phyloP scores from a whole-genome alignment of 768 basidiomycete genomes.

The Thelephora aurantiotincta region DNA sequence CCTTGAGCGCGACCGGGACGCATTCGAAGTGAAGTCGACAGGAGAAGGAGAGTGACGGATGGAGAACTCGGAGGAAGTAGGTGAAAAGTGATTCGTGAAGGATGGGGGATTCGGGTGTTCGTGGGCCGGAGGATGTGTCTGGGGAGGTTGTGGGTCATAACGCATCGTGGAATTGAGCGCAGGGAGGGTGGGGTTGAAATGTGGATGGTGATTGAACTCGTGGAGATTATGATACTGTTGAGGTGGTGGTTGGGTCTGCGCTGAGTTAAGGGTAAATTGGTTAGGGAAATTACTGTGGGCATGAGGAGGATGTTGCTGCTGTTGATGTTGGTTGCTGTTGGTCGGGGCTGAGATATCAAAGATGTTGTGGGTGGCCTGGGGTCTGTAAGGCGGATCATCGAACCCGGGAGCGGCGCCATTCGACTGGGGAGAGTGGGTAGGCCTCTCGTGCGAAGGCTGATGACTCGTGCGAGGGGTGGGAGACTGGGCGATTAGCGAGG shows the following conservation, averaged over 20 bases:
- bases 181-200: constrained; percentile 22
- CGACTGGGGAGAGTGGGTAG: constrained; percentile 21
- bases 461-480: constrained; percentile 14
- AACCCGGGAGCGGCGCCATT: constrained; percentile 11
- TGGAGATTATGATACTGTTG: constrained; percentile 9
- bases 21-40: not conserved
- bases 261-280: constrained; percentile 13
- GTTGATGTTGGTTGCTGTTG: constrained; percentile 18
- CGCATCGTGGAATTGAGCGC: constrained; percentile 21
- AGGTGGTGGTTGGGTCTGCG: not conserved
- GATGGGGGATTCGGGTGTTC: constrained; percentile 9
- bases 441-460: constrained; percentile 26
- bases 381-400: constrained; percentile 16
- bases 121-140: constrained; percentile 7
- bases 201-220: constrained; percentile 16
- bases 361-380: constrained; percentile 37
- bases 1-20: constrained; percentile 29
- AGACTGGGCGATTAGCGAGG: constrained; percentile 33
- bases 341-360: constrained; percentile 46
- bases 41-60: constrained; percentile 10
- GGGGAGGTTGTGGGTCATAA: constrained; percentile 17
- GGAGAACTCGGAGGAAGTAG: constrained; percentile 15
- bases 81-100: constrained; percentile 11
- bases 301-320: constrained; percentile 6
- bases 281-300: constrained; percentile 12